Evolutionary conservation across 2,329 filamentous ascomycete species (phyloP).

Genomic region (Talaromyces piceae): DNA sequence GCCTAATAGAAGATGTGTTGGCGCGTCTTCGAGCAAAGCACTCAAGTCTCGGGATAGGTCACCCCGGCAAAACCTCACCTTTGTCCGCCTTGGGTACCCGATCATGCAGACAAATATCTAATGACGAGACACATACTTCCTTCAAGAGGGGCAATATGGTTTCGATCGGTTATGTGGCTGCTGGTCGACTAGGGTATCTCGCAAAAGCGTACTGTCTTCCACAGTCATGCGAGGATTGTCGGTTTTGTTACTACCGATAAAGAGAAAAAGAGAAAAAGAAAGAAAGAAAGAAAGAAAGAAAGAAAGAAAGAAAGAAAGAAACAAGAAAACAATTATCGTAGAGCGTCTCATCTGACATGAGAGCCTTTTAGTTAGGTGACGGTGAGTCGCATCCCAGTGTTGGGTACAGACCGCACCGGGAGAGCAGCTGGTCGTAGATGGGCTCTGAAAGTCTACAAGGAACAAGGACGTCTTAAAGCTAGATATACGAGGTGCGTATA

Average conservation of each 20-base stretch:
- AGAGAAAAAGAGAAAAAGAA: background rate
- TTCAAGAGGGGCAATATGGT: background rate
- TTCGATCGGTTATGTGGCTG: background rate
- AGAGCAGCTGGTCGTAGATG: constrained; percentile 5
- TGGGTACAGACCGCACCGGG: background rate
- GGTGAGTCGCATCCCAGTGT: background rate
- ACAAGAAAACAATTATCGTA: constrained; percentile 3
- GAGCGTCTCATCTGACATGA: background rate
- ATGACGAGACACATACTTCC: background rate
- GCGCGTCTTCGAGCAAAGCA: background rate
- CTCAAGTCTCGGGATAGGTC: background rate
- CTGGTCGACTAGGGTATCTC: background rate
- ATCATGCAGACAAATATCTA: background rate
- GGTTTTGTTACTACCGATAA: background rate
- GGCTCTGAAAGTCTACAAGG: constrained; percentile 1
- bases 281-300: too few relatives aligned
- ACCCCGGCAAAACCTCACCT: background rate
- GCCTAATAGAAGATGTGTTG: background rate
- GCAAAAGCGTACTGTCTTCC: background rate
- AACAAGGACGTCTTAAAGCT: constrained; percentile 4
- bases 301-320: too few relatives aligned
- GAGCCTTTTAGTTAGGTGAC: constrained; percentile 2
- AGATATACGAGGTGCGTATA: constrained; percentile 13
- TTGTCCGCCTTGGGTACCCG: background rate
- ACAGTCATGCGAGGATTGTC: background rate